A percentile compares a stretch with the other conserved stretches of the same genome.
Evolutionary conservation across 2,329 filamentous ascomycete species (phyloP).

Genomic region (Fusarium subglutinans): DNA sequence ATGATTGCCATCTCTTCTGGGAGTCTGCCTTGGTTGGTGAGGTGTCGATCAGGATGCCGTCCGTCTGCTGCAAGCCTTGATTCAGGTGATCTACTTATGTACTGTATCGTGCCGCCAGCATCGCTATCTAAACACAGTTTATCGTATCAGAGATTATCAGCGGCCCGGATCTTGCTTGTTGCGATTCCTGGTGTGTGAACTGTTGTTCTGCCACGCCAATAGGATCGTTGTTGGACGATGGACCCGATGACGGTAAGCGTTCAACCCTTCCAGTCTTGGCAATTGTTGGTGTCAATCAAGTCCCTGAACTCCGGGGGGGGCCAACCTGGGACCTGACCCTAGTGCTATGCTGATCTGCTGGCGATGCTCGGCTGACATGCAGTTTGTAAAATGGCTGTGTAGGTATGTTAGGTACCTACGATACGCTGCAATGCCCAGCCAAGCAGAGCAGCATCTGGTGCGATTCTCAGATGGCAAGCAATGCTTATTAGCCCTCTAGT

Average conservation of each 20-base stretch:
- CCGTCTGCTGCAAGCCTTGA: not conserved
- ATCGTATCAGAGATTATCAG: not conserved
- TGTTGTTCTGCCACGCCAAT: conserved; percentile 1
- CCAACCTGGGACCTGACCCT: conserved; percentile 30
- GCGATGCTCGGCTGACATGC: conserved; percentile 37
- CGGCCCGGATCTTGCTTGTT: conserved; percentile 30
- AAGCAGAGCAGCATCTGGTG: not conserved
- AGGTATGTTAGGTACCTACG: conserved; percentile 9
- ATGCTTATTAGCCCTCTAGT: not conserved
- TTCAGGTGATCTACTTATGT: not conserved
- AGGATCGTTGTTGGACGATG: conserved; percentile 15
- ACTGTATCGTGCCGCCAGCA: not conserved
- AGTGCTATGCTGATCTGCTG: conserved; percentile 30
- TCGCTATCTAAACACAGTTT: not conserved
- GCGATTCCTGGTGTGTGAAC: conserved; percentile 11
- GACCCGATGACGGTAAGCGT: conserved; percentile 34
- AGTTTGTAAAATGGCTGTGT: conserved; percentile 29
- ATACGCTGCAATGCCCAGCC: conserved; percentile 3
- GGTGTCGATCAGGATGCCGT: conserved; percentile 22
- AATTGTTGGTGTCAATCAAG: conserved; percentile 32
- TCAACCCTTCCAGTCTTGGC: conserved; percentile 27
- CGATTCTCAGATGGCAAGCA: not conserved
- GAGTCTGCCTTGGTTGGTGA: conserved; percentile 26
- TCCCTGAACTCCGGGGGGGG: conserved; percentile 18
- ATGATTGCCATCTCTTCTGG: not conserved